Conservation (phyloP, 352 stramenopile species). For the Phytophthora litchii region DNA sequence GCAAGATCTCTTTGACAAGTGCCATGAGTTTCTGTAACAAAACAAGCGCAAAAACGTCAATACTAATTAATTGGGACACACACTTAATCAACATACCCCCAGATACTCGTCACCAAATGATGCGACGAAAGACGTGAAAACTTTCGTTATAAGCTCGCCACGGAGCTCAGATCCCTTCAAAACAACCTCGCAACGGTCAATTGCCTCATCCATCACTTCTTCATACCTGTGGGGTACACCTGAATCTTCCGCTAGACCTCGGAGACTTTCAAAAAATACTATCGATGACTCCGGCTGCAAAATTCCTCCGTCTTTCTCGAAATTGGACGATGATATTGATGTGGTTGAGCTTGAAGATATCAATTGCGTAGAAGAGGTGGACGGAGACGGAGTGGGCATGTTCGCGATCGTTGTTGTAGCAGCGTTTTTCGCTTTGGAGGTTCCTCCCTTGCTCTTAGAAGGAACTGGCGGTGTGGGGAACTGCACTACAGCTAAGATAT, state of each 20-base stretch:
- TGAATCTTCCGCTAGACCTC: slow-evolving; percentile 54
- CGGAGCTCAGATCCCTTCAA: slow-evolving; percentile 72
- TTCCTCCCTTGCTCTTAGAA: slow-evolving; percentile 29
- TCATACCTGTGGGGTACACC: slow-evolving; percentile 41
- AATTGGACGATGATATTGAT: slow-evolving; percentile 50
- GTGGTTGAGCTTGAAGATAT: slow-evolving; percentile 23
- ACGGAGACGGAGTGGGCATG: slow-evolving; percentile 21
- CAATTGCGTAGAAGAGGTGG: slow-evolving; percentile 34
- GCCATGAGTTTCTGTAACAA: slow-evolving; percentile 56
- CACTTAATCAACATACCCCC: slow-evolving; percentile 34
- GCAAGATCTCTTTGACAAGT: slow-evolving; percentile 66
- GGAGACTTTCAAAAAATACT: slow-evolving; percentile 61
- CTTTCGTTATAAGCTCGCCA: slow-evolving; percentile 68
- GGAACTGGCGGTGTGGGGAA: slow-evolving; percentile 57
- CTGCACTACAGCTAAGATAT: slow-evolving; percentile 44
- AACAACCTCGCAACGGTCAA: slow-evolving; percentile 65
- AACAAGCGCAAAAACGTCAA: neutral
- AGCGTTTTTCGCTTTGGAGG: slow-evolving; percentile 28
- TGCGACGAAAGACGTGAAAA: slow-evolving; percentile 64
- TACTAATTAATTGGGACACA: neutral
- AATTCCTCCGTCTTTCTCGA: slow-evolving; percentile 47
- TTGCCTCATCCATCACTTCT: slow-evolving; percentile 44
- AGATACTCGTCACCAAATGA: slow-evolving; percentile 75
- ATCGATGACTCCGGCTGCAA: slow-evolving; percentile 39
- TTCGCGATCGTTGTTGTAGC: slow-evolving; percentile 7